These are phyloP conservation scores for Bothriochloa decipiens DNA, from an alignment of 176 grass and related monocot genomes.

Conservation along the genomic window DNA sequence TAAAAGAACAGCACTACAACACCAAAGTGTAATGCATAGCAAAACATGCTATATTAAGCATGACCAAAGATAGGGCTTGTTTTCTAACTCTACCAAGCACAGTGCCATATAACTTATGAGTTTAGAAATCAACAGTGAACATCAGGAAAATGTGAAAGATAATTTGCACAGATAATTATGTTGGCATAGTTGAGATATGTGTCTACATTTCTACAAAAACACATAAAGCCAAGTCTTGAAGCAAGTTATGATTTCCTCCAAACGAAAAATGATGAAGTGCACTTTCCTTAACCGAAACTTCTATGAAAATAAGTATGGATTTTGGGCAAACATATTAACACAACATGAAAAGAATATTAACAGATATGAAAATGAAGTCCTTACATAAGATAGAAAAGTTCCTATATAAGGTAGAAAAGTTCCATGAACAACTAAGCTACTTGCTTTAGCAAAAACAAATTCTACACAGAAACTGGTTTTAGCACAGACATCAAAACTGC, in stretches of 20 bases:
- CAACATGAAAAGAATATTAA: constrained; percentile 6
- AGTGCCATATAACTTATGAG: not conserved
- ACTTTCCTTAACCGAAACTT: not conserved
- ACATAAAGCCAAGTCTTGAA: constrained; percentile 17
- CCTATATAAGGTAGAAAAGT: not conserved
- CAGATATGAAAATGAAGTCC: not conserved
- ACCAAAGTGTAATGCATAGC: not conserved
- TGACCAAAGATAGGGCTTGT: not conserved
- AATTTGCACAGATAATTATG: constrained; percentile 13
- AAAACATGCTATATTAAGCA: constrained; percentile 17
- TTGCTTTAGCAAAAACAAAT: not conserved
- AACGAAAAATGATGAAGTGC: not conserved
- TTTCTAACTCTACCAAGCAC: not conserved
- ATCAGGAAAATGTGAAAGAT: constrained; percentile 25
- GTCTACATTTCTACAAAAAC: not conserved
- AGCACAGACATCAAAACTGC: not conserved
- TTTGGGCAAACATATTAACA: not conserved
- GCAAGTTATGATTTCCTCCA: constrained; percentile 11
- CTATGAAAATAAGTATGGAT: constrained; percentile 2
- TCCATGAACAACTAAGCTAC: not conserved
- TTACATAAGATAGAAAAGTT: constrained; percentile 7
- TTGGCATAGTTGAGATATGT: not conserved
- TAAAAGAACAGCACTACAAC: constrained; percentile 1
- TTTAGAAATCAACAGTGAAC: constrained; percentile 1
- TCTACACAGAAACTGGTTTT: constrained; percentile 7